A percentile compares a stretch with the other conserved stretches of the same genome.
Conservation (phyloP, 495 filamentous ascomycete species). For the Aspergillus sparsus region DNA sequence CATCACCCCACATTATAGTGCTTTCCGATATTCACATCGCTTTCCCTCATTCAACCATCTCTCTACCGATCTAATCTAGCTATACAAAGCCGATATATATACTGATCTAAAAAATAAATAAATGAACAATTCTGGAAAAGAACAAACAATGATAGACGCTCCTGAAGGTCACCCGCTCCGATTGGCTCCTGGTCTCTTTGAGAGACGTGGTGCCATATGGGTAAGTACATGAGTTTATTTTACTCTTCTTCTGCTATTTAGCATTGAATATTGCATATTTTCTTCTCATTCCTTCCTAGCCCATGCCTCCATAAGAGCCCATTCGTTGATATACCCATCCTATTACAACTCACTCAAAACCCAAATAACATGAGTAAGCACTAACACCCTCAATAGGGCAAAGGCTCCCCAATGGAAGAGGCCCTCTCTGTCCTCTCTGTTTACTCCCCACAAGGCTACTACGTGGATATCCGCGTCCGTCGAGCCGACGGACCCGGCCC, state of each 20-base stretch:
- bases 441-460: constrained; percentile 4
- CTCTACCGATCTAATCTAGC: neutral
- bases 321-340: neutral
- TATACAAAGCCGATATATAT: neutral
- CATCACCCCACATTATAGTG: too few relatives aligned
- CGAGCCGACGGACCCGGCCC: constrained; percentile 4
- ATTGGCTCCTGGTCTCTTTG: neutral
- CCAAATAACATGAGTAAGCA: too few relatives aligned
- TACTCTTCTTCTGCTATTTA: neutral
- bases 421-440: constrained; percentile 6
- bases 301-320: neutral
- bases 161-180: neutral
- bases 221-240: neutral
- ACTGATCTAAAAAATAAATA: neutral
- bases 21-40: too few relatives aligned
- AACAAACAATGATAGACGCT: constrained; percentile 1
- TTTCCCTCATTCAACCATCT: too few relatives aligned
- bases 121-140: neutral
- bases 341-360: neutral
- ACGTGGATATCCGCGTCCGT: constrained; percentile 3
- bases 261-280: neutral
- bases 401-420: constrained; percentile 1
- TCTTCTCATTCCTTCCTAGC: neutral
- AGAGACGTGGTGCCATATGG: constrained; percentile 5
- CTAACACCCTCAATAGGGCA: neutral